phyloP scores from a whole-genome alignment of 2,329 filamentous ascomycete genomes.

The Colletotrichum viniferum region DNA sequence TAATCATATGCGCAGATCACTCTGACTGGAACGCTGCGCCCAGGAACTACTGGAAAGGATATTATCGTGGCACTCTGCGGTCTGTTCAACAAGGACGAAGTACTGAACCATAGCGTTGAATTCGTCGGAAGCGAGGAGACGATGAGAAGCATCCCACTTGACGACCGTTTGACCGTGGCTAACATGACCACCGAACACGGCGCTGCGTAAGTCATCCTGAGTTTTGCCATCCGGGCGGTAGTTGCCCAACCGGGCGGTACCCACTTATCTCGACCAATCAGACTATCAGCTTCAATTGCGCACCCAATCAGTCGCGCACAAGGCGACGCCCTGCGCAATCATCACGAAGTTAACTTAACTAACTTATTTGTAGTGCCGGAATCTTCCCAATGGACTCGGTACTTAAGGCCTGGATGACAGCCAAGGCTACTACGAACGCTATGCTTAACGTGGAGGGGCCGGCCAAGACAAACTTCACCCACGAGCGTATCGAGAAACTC shows the following conservation, averaged over 20 bases:
- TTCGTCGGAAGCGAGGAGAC: conserved; percentile 84
- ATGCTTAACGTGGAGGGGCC: conserved; percentile 57
- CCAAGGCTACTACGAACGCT: conserved; percentile 75
- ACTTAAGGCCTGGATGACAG: conserved; percentile 75
- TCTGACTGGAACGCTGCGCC: conserved; percentile 75
- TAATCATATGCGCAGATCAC: conserved; percentile 37
- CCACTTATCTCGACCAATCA: background rate
- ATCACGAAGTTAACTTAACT: background rate
- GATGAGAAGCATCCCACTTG: conserved; percentile 72
- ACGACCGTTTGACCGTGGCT: conserved; percentile 73
- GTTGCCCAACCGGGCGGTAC: background rate
- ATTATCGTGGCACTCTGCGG: conserved; percentile 90
- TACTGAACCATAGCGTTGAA: conserved; percentile 90
- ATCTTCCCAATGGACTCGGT: conserved; percentile 81
- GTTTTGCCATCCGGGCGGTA: background rate
- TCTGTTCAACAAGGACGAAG: conserved; percentile 84
- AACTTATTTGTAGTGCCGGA: conserved; percentile 36
- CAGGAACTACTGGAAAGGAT: conserved; percentile 89
- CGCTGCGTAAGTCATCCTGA: conserved; percentile 48
- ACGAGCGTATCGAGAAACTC: conserved; percentile 75
- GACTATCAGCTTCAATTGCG: background rate
- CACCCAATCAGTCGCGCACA: background rate
- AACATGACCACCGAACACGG: conserved; percentile 90
- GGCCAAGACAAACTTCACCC: conserved; percentile 67
- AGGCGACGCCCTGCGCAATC: fast-evolving